Base-by-base conservation (phyloP, 2,329 filamentous ascomycete species). In the Cytospora leucostoma region DNA sequence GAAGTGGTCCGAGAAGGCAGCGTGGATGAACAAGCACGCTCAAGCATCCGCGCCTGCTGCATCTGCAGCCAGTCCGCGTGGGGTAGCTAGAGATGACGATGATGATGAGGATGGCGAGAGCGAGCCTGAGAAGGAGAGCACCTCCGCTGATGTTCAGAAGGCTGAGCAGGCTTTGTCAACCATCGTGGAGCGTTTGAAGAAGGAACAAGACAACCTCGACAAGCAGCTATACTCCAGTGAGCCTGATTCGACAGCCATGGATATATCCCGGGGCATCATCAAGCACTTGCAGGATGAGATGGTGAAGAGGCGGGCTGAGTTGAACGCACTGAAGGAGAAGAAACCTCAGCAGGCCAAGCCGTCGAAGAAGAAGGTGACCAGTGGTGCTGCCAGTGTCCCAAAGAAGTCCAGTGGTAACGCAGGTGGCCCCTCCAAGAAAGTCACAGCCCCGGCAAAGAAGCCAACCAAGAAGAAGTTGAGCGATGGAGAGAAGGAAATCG, bases 401-500 rank as follows among this genome's bases (percentile, higher is more conserved):
- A 82, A 81, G 70, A 86, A 84, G 72, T 71, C 76, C 0, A 65
- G 69, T 10, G 70, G 74, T 13, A 73, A 73, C 21, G 72, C 72
- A 4, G 66, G 73, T 0, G 62, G 73, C 3, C 66, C 72, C 27
- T 67, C 74, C 4, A 78, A 77, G 70, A 78, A 78, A 63, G 64
- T 73, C 1, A 70, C 73, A 38, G 71, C 73, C 15, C 51, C 59
- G 3, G n/a, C 58, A 32, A 76, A 73, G 70, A 75, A 76, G 69
- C 71, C 75, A 0, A 82, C 80, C 65, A 88, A 85, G 70, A 79
- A 82, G n/a, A 83, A 84, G 60, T 85, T 91, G 71, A 86, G 92
- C 52, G 88, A 86, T 64, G 82, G 89, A 4, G 93, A 99, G 77
- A 98, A 98, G 80, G 92, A 95, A 63, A 86, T 93, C 68, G 96